Evolutionary conservation across 139 green algal species (phyloP), one percentile per base, ranked within the genome.

Genomic region (Chlamydomonas sp.): DNA sequence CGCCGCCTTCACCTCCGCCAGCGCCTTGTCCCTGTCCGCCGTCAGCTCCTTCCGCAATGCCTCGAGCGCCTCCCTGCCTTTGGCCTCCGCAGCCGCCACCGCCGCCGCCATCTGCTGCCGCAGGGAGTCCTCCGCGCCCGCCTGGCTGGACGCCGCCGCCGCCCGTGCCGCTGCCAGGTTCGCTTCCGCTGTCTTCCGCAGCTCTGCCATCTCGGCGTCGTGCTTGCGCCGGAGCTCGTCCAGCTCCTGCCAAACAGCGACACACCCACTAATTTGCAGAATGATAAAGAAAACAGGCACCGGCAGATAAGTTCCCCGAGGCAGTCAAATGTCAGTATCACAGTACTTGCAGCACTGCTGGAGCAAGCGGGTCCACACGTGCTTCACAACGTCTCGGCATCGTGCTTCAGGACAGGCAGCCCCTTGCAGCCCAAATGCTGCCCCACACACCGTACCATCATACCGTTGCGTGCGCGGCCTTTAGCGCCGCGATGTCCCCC

Each of bases 21-120:
- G 12, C n/a, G 87, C 87, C 3, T n/a, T 72, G 20, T 79, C 85
- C 31, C 9, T 12, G 49, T 79, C 77, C n/a, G 60, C 60, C 57
- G 64, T 80, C 58, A 90, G 75, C 12, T 75, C 73, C 6, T 9
- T 8, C 0, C 87, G 79, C 74, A 90, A 64, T 49, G 74, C 80
- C 63, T 85, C 80, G 16, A 57, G 3, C 17, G 83, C 87, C 49
- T 78, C 64, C 2, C 57, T 63, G 12, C 15, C 75, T 3, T 18
- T 57, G 16, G 75, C 84, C 75, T 83, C 75, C 57, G 84, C 84
- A 71, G n/a, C 60, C 82, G 82, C 82, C 71, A 80, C 71, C 60
- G 82, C 71, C 49, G 83, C 83, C 62, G 61, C 73, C 82, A 86
- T 49, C 7, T 16, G 57, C 63, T 61, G 10, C 58, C 61, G 61